phyloP scores from a whole-genome alignment of 73 alveolate genomes.

The Durusdinium trenchii region DNA sequence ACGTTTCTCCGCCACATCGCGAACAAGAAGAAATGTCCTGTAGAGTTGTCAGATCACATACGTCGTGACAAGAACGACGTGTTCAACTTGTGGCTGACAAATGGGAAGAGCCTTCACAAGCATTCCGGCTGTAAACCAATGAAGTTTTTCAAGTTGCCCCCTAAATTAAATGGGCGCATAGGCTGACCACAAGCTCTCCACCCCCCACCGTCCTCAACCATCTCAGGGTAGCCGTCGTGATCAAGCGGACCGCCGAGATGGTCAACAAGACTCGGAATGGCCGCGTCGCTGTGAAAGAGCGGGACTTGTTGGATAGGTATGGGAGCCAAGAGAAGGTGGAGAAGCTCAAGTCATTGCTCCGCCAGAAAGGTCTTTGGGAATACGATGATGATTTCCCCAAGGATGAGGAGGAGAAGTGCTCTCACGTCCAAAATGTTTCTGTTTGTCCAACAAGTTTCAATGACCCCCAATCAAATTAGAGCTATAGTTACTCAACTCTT shows the following conservation, averaged over 20 bases:
- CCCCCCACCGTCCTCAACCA: not conserved
- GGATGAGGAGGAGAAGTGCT: not conserved
- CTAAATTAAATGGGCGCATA: not conserved
- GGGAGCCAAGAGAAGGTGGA: not conserved
- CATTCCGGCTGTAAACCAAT: not conserved
- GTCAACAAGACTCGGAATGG: not conserved
- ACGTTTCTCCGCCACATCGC: not conserved
- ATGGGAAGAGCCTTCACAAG: not conserved
- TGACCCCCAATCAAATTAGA: no score
- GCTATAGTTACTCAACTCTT: no score
- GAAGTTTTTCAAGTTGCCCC: not conserved
- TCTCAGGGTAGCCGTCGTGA: not conserved
- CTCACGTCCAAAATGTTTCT: no score
- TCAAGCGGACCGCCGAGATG: not conserved
- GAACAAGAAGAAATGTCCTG: not conserved
- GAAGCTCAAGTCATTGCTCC: not conserved
- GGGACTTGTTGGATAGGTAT: not conserved
- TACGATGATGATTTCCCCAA: not conserved
- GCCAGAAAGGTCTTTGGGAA: not conserved
- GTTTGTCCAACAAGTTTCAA: no score
- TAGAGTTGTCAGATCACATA: not conserved
- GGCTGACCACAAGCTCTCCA: not conserved
- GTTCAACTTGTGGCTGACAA: constrained; percentile 34
- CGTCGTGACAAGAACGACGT: not conserved
- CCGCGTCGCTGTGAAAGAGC: not conserved